phyloP scores from a whole-genome alignment of 2,329 filamentous ascomycete species.

The Stagonosporopsis chrysanthemi region DNA sequence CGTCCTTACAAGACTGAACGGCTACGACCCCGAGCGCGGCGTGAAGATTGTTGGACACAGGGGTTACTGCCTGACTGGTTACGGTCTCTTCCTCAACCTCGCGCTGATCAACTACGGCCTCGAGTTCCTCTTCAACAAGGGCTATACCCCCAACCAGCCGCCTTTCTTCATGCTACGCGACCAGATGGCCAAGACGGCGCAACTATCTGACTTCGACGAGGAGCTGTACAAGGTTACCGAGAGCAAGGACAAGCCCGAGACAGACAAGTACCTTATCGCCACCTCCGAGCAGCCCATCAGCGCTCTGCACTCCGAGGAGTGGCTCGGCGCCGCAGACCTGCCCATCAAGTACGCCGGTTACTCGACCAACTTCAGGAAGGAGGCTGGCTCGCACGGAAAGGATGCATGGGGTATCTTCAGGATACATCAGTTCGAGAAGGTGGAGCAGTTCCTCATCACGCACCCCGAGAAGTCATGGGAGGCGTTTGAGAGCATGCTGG shows the following conservation, averaged over 20 bases:
- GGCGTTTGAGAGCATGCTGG: conserved; percentile 92
- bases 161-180: conserved; percentile 81
- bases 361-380: conserved; percentile 93
- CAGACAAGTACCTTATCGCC: conserved; percentile 79
- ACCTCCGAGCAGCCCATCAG: conserved; percentile 96
- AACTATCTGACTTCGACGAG: conserved; percentile 96
- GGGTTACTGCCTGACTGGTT: conserved; percentile 89
- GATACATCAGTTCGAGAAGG: conserved; percentile 93
- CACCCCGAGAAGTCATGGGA: conserved; percentile 88
- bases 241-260: conserved; percentile 78
- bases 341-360: conserved; percentile 90
- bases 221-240: conserved; percentile 95
- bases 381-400: conserved; percentile 88
- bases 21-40: conserved; percentile 85
- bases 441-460: conserved; percentile 57
- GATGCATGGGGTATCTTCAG: conserved; percentile 99
- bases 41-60: conserved; percentile 90
- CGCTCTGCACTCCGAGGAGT: conserved; percentile 90
- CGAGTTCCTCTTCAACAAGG: conserved; percentile 82
- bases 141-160: conserved; percentile 76
- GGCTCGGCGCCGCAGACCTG: conserved; percentile 83
- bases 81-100: conserved; percentile 90
- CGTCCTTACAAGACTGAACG: conserved; percentile 84
- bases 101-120: conserved; percentile 95
- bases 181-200: conserved; percentile 97